Base-by-base conservation (phyloP, 129 eudicot species). In the Helianthus tuberosus region DNA sequence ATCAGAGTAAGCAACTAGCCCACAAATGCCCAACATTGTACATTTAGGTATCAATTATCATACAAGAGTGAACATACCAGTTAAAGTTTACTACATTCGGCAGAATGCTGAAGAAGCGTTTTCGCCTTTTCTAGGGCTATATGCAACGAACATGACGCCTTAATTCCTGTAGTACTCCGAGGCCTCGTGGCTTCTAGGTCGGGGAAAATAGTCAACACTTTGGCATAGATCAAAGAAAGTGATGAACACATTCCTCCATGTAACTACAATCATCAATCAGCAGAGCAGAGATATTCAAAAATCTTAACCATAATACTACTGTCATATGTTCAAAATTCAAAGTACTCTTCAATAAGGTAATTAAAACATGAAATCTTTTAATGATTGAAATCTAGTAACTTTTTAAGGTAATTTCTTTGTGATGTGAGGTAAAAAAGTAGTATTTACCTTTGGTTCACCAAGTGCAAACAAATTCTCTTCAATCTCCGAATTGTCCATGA, bases 51-150 rank as follows among this genome's bases (percentile, higher is more conserved):
- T 32, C 27, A 14, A 59, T 23, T 38, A 48, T 2, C 62, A 44
- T 4, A 48, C 53, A 57, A 11, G 50, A 35, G 48, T 72, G 20
- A 50, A 77, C 3, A 82, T 79, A 90, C 98, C 96, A 93, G 76
- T 85, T 93, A 93, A 58, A 93, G 89, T 86, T 93, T 93, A 82
- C 98, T 93, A 57, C 96, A 93, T 61, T 88, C 96, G 3, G 98
- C 87, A 64, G 97, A 93, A 69, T 93, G 98, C 74, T 90, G 97
- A 77, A 93, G 91, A 75, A 93, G 81, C 73, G 82, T 88, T 84
- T 86, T 90, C 11, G 97, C 85, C 86, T 93, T 93, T 85, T 93
- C 98, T 39, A 93, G 84, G 4, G 98, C 97, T 29, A 93, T 84
- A 76, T 93, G 98, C 72, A 93, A 76, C 59, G 98, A 85, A 75